Evolutionary conservation across 2,329 filamentous ascomycete genomes (phyloP), one percentile per base, ranked within the genome.

Genomic region (Mycosphaerella sp.): DNA sequence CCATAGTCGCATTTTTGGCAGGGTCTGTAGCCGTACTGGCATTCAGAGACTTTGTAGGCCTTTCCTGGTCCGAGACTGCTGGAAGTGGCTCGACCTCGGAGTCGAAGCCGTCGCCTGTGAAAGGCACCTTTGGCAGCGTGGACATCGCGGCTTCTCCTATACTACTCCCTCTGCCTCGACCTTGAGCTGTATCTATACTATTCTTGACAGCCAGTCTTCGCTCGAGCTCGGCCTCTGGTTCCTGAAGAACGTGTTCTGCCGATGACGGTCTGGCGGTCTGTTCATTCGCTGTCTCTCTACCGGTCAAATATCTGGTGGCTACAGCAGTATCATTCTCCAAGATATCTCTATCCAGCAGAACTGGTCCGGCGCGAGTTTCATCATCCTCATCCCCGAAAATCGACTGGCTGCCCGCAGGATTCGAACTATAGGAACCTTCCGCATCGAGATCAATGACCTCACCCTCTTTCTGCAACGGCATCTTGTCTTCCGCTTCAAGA

Each of bases 331-430:
- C 30, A n/a, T n/a, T n/a, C 30, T 34, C 30, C 10, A 34, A 34
- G 10, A 34, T 12, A 9, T 34, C 7, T 10, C 10, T n/a, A 34
- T 34, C 30, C 13, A 25, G 28, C 1, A 48, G 21, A 16, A 32
- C 41, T 37, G 51, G 42, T 6, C 72, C 67, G 34, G 69, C 70
- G 56, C 67, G 63, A 3, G 70, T 61, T 47, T 68, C 68, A 27
- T 77, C 72, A 17, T 71, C 72, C 14, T 75, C 52, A 58, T 76
- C 71, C 30, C 68, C 70, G 67, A 75, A 10, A 14, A 13, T 28
- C 14, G 25, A 6, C 27, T 13, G 25, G 7, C 6, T 72, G 21
- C 34, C 34, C 39, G 28, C 30, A 14, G 39, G 40, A 10, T 34
- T 46, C 12, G 44, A 12, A 35, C 4, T 27, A 41, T 14, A 41